These are phyloP conservation scores for Panicum miliaceum DNA, from an alignment of 176 grass and related monocot species.

Conservation along the genomic window DNA sequence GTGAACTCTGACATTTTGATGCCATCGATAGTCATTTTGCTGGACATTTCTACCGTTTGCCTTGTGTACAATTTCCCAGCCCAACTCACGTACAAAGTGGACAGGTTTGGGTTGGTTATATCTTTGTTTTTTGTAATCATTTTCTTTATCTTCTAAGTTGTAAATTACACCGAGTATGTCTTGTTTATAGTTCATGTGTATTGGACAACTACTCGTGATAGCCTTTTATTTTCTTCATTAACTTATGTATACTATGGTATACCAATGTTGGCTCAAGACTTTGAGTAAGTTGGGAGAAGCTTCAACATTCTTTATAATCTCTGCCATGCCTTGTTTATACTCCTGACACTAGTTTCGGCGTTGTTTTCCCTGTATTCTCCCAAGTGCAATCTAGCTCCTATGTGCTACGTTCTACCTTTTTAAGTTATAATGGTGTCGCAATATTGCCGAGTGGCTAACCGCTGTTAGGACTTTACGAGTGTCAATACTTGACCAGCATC, in stretches of 20 bases:
- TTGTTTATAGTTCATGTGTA: constrained; percentile 49
- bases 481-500: too few relatives aligned
- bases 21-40: constrained; percentile 3
- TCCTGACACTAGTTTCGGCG: neutral
- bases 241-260: constrained; percentile 23
- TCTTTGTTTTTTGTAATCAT: neutral
- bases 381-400: too few relatives aligned
- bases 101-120: constrained; percentile 26
- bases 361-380: neutral
- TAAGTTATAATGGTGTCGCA: too few relatives aligned
- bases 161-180: constrained; percentile 18
- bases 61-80: constrained; percentile 41
- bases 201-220: neutral
- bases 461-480: too few relatives aligned
- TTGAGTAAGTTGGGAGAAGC: neutral
- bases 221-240: neutral
- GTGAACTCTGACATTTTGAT: neutral
- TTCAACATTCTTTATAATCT: neutral
- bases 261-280: neutral
- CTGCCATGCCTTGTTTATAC: neutral
- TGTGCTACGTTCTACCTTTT: too few relatives aligned
- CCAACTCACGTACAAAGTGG: constrained; percentile 40
- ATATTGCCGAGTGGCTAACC: too few relatives aligned
- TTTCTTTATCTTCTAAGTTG: constrained; percentile 35
- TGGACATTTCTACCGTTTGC: neutral